phyloP scores from a whole-genome alignment of 2,329 filamentous ascomycete genomes.

The Anthostomella pinea region DNA sequence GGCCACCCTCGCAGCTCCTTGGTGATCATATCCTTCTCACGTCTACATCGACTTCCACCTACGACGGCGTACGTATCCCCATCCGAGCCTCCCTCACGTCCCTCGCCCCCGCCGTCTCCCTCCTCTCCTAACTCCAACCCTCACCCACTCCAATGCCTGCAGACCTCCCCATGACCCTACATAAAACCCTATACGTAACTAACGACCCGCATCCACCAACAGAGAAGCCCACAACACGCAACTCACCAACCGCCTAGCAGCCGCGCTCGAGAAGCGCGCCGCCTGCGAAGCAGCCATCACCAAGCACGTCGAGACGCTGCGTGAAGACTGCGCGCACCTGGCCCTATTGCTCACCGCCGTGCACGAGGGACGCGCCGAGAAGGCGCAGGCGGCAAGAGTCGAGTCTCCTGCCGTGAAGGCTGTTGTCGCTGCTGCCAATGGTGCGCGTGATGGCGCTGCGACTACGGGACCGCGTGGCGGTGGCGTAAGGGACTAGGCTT shows the following conservation, averaged over 20 bases:
- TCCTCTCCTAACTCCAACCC: neutral
- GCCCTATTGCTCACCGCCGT: constrained; percentile 18
- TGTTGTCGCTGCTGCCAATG: no score
- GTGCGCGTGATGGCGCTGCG: neutral
- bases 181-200: no score
- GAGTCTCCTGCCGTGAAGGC: neutral
- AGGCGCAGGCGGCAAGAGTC: neutral
- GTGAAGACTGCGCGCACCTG: constrained; percentile 16
- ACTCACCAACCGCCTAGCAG: constrained; percentile 6
- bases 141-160: no score
- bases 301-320: constrained; percentile 8
- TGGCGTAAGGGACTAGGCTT: no score
- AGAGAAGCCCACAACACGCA: neutral
- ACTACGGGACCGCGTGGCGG: no score
- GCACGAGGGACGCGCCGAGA: constrained; percentile 17
- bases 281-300: constrained; percentile 15
- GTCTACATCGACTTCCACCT: no score
- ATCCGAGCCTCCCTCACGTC: neutral
- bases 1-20: no score
- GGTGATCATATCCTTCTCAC: no score
- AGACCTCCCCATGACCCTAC: no score
- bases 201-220: neutral
- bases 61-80: no score
- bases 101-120: neutral
- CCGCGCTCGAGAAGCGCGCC: constrained; percentile 11